Evolutionary conservation across 2,329 filamentous ascomycete genomes (phyloP).

Genomic region (Ceratocystis diversiconidia): DNA sequence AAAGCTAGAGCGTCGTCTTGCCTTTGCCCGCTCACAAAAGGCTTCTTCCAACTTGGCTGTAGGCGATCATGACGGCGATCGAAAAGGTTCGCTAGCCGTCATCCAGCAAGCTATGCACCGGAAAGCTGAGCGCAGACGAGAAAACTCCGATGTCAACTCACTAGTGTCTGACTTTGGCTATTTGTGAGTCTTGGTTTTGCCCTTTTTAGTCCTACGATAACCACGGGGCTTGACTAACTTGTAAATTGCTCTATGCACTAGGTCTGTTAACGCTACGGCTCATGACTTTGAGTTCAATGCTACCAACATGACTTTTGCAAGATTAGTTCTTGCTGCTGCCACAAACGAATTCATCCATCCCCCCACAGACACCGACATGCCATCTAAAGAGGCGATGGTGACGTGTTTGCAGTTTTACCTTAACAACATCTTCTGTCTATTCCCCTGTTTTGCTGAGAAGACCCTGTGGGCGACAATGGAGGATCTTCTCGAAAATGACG

Average conservation of each 20-base stretch:
- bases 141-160: conserved; percentile 79
- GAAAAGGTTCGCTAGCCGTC: conserved; percentile 48
- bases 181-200: conserved; percentile 41
- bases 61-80: conserved; percentile 31
- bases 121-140: conserved; percentile 49
- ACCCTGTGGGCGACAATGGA: conserved; percentile 65
- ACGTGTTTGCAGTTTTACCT: conserved; percentile 71
- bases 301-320: conserved; percentile 82
- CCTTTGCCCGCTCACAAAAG: conserved; percentile 55
- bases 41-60: conserved; percentile 47
- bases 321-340: conserved; percentile 71
- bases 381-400: conserved; percentile 32
- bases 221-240: background rate
- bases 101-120: conserved; percentile 50
- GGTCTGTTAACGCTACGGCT: conserved; percentile 86
- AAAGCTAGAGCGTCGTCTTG: conserved; percentile 66
- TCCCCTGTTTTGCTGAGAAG: conserved; percentile 73
- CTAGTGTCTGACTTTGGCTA: conserved; percentile 89
- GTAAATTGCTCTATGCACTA: conserved; percentile 25
- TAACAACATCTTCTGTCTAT: conserved; percentile 62
- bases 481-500: conserved; percentile 59
- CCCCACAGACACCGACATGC: conserved; percentile 46
- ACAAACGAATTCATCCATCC: conserved; percentile 58
- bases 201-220: background rate
- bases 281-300: conserved; percentile 84